These are phyloP conservation scores for Myriosclerotinia scirpicola DNA, from an alignment of 2,329 filamentous ascomycete species.

Conservation along the genomic window DNA sequence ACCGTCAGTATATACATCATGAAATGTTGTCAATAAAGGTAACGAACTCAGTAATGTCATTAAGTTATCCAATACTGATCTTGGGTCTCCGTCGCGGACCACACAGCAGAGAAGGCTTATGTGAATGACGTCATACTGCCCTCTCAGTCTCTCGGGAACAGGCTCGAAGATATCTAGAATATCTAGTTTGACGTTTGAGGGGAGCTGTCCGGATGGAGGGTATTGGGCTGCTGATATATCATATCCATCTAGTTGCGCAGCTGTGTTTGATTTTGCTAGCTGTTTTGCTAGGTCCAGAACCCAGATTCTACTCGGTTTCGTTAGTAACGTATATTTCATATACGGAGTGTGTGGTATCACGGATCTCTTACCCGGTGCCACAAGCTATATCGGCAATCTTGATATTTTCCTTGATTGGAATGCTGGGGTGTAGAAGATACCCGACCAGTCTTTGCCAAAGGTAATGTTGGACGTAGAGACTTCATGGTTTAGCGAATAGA, in stretches of 20 bases:
- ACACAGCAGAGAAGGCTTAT: slow-evolving; percentile 17
- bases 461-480: slow-evolving; percentile 16
- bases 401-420: not conserved
- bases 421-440: slow-evolving; percentile 9
- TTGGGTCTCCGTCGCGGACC: slow-evolving; percentile 5
- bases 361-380: slow-evolving; percentile 16
- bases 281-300: slow-evolving; percentile 20
- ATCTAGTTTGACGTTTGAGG: slow-evolving; percentile 12
- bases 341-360: not conserved
- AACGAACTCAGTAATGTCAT: slow-evolving; percentile 13
- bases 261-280: not conserved
- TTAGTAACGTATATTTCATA: not conserved
- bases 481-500: not conserved
- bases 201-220: not conserved
- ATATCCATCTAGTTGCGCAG: slow-evolving; percentile 8
- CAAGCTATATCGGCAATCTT: slow-evolving; percentile 20
- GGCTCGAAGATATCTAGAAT: slow-evolving; percentile 10
- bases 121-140: slow-evolving; percentile 14
- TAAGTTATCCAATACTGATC: slow-evolving; percentile 9
- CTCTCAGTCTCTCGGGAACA: not conserved
- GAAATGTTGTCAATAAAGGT: no score
- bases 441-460: slow-evolving; percentile 16
- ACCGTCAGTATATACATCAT: not conserved
- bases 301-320: slow-evolving; percentile 8
- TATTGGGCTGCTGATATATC: slow-evolving; percentile 15